Percentiles rank a stretch among this genome's conserved stretches.
These are phyloP conservation scores for Candida sakaeoensis DNA, from an alignment of 805 yeast species.

Conservation along the genomic window DNA sequence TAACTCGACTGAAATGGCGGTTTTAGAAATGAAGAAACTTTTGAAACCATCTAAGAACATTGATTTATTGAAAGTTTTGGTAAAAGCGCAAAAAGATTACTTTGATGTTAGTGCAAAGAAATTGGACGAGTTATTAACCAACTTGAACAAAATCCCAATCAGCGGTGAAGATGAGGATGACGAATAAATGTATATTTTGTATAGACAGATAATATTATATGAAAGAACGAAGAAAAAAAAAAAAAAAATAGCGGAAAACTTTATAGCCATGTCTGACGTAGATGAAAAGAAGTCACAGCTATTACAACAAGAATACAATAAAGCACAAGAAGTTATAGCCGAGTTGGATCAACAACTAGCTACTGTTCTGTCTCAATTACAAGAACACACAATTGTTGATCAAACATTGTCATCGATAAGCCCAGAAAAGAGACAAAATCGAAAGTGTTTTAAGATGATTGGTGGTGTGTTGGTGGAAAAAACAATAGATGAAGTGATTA, in stretches of 20 bases:
- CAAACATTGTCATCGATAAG: conserved; percentile 34
- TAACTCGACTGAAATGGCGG: conserved; percentile 73
- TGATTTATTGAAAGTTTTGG: conserved; percentile 60
- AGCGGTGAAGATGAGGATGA: conserved; percentile 35
- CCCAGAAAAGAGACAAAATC: conserved; percentile 36
- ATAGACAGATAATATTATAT: background rate
- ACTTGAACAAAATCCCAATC: conserved; percentile 32
- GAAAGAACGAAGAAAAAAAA: background rate
- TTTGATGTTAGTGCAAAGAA: conserved; percentile 33
- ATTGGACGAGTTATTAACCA: conserved; percentile 26
- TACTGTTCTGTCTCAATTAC: conserved; percentile 32
- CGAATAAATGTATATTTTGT: background rate
- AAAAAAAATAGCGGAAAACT: conserved; percentile 1
- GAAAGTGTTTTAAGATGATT: conserved; percentile 89
- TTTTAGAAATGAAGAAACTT: conserved; percentile 70
- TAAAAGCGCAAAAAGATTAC: conserved; percentile 64
- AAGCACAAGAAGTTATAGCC: conserved; percentile 34
- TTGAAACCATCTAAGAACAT: conserved; percentile 65
- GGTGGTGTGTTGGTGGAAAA: conserved; percentile 90
- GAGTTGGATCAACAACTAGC: conserved; percentile 37
- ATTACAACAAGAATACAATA: conserved; percentile 40
- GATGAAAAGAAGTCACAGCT: conserved; percentile 36
- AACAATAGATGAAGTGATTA: conserved; percentile 68
- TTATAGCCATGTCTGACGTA: conserved; percentile 8
- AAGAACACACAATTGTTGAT: conserved; percentile 41